phyloP scores from a whole-genome alignment of 129 eudicot species.

The Ambrosia artemisiifolia region DNA sequence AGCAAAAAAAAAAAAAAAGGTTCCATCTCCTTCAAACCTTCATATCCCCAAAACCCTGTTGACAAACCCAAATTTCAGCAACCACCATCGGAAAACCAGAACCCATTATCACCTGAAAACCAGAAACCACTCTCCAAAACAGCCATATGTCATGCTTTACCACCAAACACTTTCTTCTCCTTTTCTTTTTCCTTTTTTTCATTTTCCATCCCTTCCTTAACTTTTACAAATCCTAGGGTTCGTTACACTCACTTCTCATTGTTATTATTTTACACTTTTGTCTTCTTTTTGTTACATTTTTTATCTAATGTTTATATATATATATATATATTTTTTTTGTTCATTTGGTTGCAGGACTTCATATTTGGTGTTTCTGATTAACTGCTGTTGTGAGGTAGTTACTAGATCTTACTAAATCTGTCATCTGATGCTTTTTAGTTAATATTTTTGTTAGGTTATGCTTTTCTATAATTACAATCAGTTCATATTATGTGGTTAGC shows the following conservation, averaged over 20 bases:
- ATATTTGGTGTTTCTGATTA: background rate
- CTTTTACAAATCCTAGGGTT: background rate
- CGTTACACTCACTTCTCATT: background rate
- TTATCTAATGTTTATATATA: background rate
- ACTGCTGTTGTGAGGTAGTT: slow-evolving; percentile 2
- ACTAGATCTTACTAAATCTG: background rate
- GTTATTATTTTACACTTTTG: background rate
- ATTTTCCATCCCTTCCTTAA: background rate
- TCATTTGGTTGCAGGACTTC: background rate
- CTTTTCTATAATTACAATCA: background rate
- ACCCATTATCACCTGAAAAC: slow-evolving; percentile 17
- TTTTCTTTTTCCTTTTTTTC: background rate
- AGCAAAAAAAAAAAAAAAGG: background rate
- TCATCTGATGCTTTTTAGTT: background rate
- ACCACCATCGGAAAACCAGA: slow-evolving; percentile 11
- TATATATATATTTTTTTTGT: background rate
- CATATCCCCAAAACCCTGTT: background rate
- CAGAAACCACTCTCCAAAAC: slow-evolving; percentile 5
- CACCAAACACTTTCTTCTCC: background rate
- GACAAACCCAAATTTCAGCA: background rate
- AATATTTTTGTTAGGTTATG: background rate
- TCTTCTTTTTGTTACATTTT: background rate
- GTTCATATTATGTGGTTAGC: background rate
- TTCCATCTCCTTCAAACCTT: background rate
- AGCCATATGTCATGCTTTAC: background rate